Base-by-base conservation (phyloP, 2,329 filamentous ascomycete genomes). In the Ascosphaera apis region DNA sequence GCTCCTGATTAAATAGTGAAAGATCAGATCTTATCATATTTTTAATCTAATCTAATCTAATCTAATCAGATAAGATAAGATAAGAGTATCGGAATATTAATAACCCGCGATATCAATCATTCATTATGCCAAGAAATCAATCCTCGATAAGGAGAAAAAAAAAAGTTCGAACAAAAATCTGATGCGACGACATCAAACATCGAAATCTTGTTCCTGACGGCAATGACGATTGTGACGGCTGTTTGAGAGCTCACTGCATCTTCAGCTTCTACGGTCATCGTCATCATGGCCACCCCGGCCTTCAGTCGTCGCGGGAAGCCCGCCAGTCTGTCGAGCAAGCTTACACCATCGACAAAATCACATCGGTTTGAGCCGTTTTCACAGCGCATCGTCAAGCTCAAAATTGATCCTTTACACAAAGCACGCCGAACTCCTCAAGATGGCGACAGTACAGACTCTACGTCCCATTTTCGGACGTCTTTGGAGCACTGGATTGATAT, bases 301-400 rank as follows among this genome's bases (percentile, higher is more conserved):
- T 72, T 74, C 39, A 72, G 74, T 44, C 69, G 71, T 50, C 76
- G 79, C 49, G 60, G 65, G 48, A 77, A 78, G 64, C 66, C 68
- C 54, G 67, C 65, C 45, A 80, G 76, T 58, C 66, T 61, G 35
- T 49, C 66, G 43, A 82, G 78, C 52, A 66, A 67, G 41, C 66
- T 67, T 43, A 91, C 81, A 17, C 63, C 65, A 35, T 79, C 83
- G 45, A 73, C 76, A 42, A 84, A 81, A 51, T 77, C 81, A 36
- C 81, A 93, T 58, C 69, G 80, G 52, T 95, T 82, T 70, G 78
- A 93, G 58, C 76, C 80, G 42, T 95, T 95, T 58, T 80, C 76
- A 40, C 70, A 76, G 51, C 88, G 91, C 55, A 80, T 95, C 53
- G 72, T 80, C 43, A 88, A 84, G 54, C 69, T 95, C 50, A 88